Percentiles rank a stretch among this genome's conserved stretches.
phyloP scores from a whole-genome alignment of 192 early-diverging fungal species.

The Backusella circina region DNA sequence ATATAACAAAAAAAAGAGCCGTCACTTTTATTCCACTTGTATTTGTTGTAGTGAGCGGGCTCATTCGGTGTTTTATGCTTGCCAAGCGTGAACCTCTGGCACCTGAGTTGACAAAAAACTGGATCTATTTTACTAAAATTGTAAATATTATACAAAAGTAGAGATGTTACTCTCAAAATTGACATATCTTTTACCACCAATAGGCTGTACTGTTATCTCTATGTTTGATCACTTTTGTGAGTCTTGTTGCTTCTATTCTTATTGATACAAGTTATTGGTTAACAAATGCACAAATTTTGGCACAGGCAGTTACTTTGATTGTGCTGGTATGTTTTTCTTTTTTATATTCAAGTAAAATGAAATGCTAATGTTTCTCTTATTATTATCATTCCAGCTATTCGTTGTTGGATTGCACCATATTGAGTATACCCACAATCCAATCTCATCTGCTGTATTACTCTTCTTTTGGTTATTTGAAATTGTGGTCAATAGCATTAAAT shows the following conservation, averaged over 20 bases:
- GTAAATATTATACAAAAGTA: conserved; percentile 7
- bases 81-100: conserved; percentile 20
- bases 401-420: conserved; percentile 26
- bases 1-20: background rate
- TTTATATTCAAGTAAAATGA: too few relatives aligned
- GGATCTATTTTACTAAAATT: conserved; percentile 33
- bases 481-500: conserved; percentile 32
- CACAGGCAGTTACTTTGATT: conserved; percentile 11
- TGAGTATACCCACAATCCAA: conserved; percentile 34
- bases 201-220: conserved; percentile 21
- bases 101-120: conserved; percentile 22
- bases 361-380: too few relatives aligned
- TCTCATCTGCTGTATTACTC: conserved; percentile 51
- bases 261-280: background rate
- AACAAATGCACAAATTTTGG: conserved; percentile 21
- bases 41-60: conserved; percentile 30
- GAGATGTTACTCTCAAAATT: background rate
- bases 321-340: conserved; percentile 20
- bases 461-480: conserved; percentile 57
- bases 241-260: background rate
- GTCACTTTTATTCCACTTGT: background rate
- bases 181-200: too few relatives aligned
- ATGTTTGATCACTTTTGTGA: background rate
- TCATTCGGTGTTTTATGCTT: conserved; percentile 34
- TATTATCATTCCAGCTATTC: conserved; percentile 28